phyloP scores from a whole-genome alignment of 257 asterid genomes.

The Leptodermis oblonga region DNA sequence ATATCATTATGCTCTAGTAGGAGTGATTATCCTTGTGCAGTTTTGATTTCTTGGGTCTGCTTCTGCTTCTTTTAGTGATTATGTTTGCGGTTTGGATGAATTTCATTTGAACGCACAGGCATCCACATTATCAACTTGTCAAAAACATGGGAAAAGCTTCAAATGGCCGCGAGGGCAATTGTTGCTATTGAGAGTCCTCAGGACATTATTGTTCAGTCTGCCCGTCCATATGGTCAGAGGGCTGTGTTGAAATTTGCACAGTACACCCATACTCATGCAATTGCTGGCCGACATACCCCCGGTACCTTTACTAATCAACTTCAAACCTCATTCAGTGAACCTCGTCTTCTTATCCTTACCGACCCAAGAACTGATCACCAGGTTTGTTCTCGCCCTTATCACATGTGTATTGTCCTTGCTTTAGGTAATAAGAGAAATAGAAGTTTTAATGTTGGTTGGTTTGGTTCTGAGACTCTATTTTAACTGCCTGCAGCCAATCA shows the following conservation, averaged over 20 bases:
- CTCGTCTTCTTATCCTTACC: constrained; percentile 39
- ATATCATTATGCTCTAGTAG: too few species aligned
- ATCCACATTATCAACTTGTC: constrained; percentile 34
- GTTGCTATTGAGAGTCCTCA: constrained; percentile 41
- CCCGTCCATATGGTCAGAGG: constrained; percentile 43
- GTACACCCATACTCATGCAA: constrained; percentile 30
- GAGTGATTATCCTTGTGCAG: too few species aligned
- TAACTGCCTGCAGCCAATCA: constrained; percentile 30
- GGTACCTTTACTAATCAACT: constrained; percentile 44
- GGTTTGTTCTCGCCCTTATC: constrained; percentile 9
- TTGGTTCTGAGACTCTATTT: background rate
- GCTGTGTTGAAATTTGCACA: constrained; percentile 45
- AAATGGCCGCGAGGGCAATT: constrained; percentile 39
- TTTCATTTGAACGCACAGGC: constrained; percentile 15
- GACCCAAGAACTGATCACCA: constrained; percentile 44
- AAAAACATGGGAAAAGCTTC: constrained; percentile 41
- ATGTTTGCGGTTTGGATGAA: background rate
- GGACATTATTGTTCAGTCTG: constrained; percentile 44
- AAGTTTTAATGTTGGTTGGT: background rate
- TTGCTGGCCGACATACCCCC: constrained; percentile 41
- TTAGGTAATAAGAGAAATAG: background rate
- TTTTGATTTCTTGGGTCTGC: background rate
- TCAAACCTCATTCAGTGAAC: constrained; percentile 40
- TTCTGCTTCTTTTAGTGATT: background rate
- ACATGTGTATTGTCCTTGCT: background rate